Percentiles rank a stretch among this genome's conserved stretches.
These are phyloP conservation scores for Agastache rugosa DNA, from an alignment of 257 asterid genomes.

Conservation along the genomic window DNA sequence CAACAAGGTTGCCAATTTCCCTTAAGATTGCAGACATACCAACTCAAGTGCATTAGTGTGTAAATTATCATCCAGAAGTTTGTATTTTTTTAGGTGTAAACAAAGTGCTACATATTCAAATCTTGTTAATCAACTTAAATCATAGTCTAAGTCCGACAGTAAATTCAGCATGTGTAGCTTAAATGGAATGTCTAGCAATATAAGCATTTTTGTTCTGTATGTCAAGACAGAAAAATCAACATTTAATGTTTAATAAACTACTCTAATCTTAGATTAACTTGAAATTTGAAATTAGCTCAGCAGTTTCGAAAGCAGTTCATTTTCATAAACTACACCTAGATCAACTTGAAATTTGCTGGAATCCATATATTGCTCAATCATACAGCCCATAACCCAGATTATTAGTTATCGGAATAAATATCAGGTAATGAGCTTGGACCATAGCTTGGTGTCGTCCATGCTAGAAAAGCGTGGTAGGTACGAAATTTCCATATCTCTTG, in stretches of 20 bases:
- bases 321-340: not conserved
- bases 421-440: conserved; percentile 8
- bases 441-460: not conserved
- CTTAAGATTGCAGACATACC: not conserved
- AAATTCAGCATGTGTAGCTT: not conserved
- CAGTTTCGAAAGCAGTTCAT: conserved; percentile 3
- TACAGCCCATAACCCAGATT: not conserved
- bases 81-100: conserved; percentile 3
- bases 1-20: not conserved
- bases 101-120: not conserved
- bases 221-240: not conserved
- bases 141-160: not conserved
- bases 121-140: not conserved
- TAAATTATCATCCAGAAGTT: not conserved
- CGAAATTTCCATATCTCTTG: not conserved
- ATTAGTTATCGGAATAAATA: not conserved
- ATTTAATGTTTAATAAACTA: not conserved
- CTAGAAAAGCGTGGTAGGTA: conserved; percentile 10
- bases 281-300: not conserved
- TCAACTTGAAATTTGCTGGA: not conserved
- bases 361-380: not conserved
- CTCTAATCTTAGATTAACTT: not conserved
- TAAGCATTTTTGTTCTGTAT: not conserved
- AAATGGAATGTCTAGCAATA: not conserved
- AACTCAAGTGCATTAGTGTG: not conserved